A percentile compares a stretch with the other conserved stretches of the same genome.
Conservation (phyloP, 2,329 filamentous ascomycete genomes). For the Colletotrichum plurivorum region DNA sequence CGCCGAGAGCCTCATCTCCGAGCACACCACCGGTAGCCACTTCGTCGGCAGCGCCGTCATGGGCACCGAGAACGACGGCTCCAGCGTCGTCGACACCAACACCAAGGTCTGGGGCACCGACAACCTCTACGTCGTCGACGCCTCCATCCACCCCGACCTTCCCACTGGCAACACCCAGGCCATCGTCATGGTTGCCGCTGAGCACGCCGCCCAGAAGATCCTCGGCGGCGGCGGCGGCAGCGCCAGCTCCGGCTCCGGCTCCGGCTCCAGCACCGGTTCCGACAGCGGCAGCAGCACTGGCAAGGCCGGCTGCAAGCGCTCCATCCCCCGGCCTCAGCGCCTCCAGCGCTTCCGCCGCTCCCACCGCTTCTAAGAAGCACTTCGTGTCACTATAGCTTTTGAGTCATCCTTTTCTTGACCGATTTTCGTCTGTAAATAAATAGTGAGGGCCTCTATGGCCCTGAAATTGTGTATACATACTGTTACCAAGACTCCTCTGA, state of each 20-base stretch:
- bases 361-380: constrained; percentile 4
- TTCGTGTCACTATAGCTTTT: constrained; percentile 21
- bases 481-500: no score
- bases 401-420: constrained; percentile 3
- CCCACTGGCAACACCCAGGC: constrained; percentile 42
- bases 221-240: constrained; percentile 42
- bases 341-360: constrained; percentile 47
- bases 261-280: constrained; percentile 42
- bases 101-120: constrained; percentile 72
- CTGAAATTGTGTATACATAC: background rate
- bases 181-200: constrained; percentile 42
- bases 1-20: constrained; percentile 45
- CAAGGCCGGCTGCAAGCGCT: constrained; percentile 28
- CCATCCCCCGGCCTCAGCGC: constrained; percentile 60
- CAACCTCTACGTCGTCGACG: constrained; percentile 74
- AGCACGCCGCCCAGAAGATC: constrained; percentile 39
- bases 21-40: constrained; percentile 47
- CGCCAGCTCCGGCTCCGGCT: constrained; percentile 48
- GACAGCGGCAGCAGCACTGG: background rate
- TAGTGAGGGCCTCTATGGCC: background rate
- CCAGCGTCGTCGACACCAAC: constrained; percentile 68
- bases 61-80: constrained; percentile 63
- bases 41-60: constrained; percentile 60
- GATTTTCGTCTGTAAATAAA: constrained; percentile 17
- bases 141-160: constrained; percentile 70